Percentiles rank a stretch among this genome's conserved stretches.
These are phyloP conservation scores for Solanum hybrid DNA, from an alignment of 305 asterid species.

Conservation along the genomic window DNA sequence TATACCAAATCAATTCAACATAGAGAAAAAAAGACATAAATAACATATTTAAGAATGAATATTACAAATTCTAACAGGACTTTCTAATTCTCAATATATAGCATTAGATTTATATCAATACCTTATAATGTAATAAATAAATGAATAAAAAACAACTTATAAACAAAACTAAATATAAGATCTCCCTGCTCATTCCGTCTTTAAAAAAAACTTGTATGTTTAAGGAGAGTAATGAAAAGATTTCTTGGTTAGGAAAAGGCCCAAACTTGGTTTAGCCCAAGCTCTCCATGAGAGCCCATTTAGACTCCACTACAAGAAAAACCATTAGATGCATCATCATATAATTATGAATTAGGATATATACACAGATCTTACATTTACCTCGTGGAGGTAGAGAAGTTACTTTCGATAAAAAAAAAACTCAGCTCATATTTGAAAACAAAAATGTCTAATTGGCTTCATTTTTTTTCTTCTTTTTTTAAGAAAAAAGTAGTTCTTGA, in stretches of 20 bases:
- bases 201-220: too few species aligned
- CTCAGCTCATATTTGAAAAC: background rate
- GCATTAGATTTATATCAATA: background rate
- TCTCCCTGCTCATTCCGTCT: background rate
- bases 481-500: background rate
- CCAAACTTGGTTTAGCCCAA: background rate
- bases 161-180: too few species aligned
- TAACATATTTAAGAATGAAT: background rate
- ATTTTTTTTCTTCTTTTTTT: too few species aligned
- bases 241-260: background rate
- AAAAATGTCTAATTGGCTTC: background rate
- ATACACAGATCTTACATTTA: background rate
- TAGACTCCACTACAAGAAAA: background rate
- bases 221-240: background rate
- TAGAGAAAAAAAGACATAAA: background rate
- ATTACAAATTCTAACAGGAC: background rate
- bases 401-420: background rate
- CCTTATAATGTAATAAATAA: background rate
- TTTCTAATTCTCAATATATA: background rate
- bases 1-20: background rate
- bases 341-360: background rate
- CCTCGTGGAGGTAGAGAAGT: accelerated
- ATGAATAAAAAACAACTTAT: too few species aligned
- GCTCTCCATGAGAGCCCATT: background rate
- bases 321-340: background rate